Percentiles rank a stretch among this genome's conserved stretches.
phyloP scores from a whole-genome alignment of 768 basidiomycete genomes.

The Pisolithus tinctorius region DNA sequence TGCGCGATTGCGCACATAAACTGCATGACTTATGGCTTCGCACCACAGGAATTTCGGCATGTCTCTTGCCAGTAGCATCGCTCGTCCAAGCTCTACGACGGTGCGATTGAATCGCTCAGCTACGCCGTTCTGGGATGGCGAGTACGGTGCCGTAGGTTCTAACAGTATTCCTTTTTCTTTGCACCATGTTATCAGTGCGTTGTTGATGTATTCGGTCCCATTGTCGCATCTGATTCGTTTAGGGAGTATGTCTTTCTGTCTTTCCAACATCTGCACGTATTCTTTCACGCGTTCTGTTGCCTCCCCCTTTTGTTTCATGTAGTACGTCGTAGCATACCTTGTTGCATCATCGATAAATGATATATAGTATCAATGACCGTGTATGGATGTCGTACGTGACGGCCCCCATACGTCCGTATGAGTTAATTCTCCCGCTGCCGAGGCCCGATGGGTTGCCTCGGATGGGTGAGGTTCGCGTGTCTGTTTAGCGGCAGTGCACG shows the following conservation, averaged over 20 bases:
- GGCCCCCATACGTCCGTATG: constrained; percentile 7
- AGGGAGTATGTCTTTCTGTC: background rate
- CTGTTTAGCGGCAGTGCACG: too few relatives aligned
- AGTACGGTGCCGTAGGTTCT: background rate
- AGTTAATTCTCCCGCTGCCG: background rate
- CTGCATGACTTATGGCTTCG: background rate
- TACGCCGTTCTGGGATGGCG: background rate
- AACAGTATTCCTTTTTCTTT: background rate
- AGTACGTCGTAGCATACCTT: background rate
- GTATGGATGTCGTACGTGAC: too few relatives aligned
- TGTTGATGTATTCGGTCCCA: background rate
- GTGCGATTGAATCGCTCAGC: background rate
- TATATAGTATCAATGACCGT: background rate
- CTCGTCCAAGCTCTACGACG: background rate
- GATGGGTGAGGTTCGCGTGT: background rate
- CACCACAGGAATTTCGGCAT: background rate
- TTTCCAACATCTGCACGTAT: background rate
- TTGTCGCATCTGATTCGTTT: background rate
- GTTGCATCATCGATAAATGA: background rate
- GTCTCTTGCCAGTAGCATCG: background rate
- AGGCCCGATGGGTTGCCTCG: rapidly evolving
- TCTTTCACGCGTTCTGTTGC: background rate
- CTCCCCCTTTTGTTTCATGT: background rate
- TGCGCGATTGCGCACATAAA: background rate
- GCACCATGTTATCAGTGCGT: background rate